phyloP scores from a whole-genome alignment of 148 eudicot genomes.

The Diospyros lotus region DNA sequence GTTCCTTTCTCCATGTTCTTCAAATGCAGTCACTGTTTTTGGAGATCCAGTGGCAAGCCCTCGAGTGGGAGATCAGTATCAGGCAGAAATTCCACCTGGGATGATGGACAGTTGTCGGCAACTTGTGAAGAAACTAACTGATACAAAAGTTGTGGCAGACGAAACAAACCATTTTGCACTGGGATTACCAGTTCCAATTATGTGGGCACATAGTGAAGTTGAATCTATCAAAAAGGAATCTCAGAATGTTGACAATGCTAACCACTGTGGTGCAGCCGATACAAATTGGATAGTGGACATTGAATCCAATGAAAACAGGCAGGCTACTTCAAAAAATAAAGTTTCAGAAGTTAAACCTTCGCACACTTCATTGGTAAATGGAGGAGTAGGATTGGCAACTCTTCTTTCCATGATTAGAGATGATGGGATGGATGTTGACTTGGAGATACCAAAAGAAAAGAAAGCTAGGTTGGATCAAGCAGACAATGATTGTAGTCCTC shows the following conservation, averaged over 20 bases:
- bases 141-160: background rate
- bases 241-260: background rate
- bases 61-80: conserved; percentile 33
- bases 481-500: background rate
- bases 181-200: conserved; percentile 27
- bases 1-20: conserved; percentile 11
- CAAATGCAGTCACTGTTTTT: background rate
- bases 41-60: conserved; percentile 17
- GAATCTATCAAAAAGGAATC: background rate
- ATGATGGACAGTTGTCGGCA: conserved; percentile 7
- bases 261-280: background rate
- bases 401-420: background rate
- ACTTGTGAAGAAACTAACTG: conserved; percentile 1
- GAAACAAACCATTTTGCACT: background rate
- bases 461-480: conserved; percentile 3
- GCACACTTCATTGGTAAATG: background rate
- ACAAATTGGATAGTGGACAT: background rate
- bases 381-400: conserved; percentile 2
- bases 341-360: background rate
- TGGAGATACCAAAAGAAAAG: background rate
- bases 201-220: conserved; percentile 12
- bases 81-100: conserved; percentile 31
- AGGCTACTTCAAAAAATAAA: background rate
- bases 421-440: conserved; percentile 4
- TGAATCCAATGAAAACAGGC: background rate